Evolutionary conservation across 768 basidiomycete species (phyloP).

Genomic region (Chalciporus piperatus): DNA sequence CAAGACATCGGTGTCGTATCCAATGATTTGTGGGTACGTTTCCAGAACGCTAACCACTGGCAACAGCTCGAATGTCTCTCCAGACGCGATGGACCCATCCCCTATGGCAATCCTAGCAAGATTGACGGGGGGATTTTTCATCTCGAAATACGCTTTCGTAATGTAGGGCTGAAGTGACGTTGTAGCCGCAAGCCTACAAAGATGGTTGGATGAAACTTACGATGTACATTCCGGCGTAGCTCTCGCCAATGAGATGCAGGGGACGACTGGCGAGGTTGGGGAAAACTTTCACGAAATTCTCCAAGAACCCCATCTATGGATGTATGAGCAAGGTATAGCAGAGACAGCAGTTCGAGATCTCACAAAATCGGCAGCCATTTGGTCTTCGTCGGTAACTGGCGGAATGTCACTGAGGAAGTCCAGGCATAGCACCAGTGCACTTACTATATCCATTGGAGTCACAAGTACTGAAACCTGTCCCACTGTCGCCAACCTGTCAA

Average conservation of each 20-base stretch:
- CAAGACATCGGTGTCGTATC: constrained; percentile 63
- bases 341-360: constrained; percentile 17
- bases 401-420: background rate
- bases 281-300: constrained; percentile 72
- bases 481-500: constrained; percentile 34
- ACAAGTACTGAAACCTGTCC: constrained; percentile 62
- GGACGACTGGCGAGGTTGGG: constrained; percentile 66
- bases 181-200: background rate
- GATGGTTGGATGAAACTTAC: constrained; percentile 34
- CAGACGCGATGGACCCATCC: constrained; percentile 58
- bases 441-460: constrained; percentile 59
- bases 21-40: constrained; percentile 76
- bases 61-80: constrained; percentile 46
- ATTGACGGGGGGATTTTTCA: constrained; percentile 62
- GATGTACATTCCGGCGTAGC: constrained; percentile 73
- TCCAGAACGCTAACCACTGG: constrained; percentile 62
- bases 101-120: constrained; percentile 70
- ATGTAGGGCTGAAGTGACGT: constrained; percentile 60
- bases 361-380: constrained; percentile 54
- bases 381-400: constrained; percentile 58
- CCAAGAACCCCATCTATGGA: constrained; percentile 64
- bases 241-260: constrained; percentile 68
- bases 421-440: constrained; percentile 9
- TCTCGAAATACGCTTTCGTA: constrained; percentile 64
- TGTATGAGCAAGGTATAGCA: constrained; percentile 1